Conservation (phyloP, 2,329 filamentous ascomycete species). For the Thermoascus crustaceus region DNA sequence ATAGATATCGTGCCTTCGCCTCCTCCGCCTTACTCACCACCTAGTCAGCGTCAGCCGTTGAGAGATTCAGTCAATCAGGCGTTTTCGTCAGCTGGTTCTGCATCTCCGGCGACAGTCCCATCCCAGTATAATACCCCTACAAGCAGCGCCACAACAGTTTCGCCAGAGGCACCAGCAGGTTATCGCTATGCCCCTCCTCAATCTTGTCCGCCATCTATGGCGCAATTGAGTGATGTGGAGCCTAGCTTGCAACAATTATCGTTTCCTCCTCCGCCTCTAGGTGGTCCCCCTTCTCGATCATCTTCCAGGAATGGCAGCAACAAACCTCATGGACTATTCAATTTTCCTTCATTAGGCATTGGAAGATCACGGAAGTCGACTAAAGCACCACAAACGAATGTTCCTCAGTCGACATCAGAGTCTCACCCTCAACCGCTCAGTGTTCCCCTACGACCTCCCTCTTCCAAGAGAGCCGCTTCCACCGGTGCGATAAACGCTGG, state of each 20-base stretch:
- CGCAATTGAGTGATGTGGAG: slow-evolving; percentile 18
- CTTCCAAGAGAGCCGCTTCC: slow-evolving; percentile 37
- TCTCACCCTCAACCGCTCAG: slow-evolving; percentile 11
- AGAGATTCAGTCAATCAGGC: slow-evolving; percentile 12
- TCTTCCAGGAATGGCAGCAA: slow-evolving; percentile 25
- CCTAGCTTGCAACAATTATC: slow-evolving; percentile 21
- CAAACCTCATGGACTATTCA: slow-evolving; percentile 15
- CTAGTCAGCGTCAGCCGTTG: slow-evolving; percentile 18
- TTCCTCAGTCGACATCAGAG: slow-evolving; percentile 1
- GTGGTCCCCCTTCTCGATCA: slow-evolving; percentile 20
- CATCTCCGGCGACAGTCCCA: slow-evolving; percentile 10
- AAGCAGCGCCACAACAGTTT: slow-evolving; percentile 8
- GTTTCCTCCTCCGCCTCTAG: slow-evolving; percentile 25
- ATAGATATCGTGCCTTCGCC: slow-evolving; percentile 27
- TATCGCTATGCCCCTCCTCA: slow-evolving; percentile 19
- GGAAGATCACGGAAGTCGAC: slow-evolving; percentile 14
- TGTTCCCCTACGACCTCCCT: slow-evolving; percentile 26
- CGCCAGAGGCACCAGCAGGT: slow-evolving; percentile 14
- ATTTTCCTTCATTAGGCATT: slow-evolving; percentile 8
- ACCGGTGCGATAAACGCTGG: slow-evolving; percentile 34
- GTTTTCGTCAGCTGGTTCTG: slow-evolving; percentile 10
- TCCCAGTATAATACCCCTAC: slow-evolving; percentile 11
- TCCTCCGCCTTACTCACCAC: slow-evolving; percentile 33
- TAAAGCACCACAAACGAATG: slow-evolving; percentile 1
- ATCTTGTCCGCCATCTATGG: slow-evolving; percentile 27